Evolutionary conservation across 192 early-diverging fungal genomes (phyloP).

Genomic region (Rhizophagus clarus): DNA sequence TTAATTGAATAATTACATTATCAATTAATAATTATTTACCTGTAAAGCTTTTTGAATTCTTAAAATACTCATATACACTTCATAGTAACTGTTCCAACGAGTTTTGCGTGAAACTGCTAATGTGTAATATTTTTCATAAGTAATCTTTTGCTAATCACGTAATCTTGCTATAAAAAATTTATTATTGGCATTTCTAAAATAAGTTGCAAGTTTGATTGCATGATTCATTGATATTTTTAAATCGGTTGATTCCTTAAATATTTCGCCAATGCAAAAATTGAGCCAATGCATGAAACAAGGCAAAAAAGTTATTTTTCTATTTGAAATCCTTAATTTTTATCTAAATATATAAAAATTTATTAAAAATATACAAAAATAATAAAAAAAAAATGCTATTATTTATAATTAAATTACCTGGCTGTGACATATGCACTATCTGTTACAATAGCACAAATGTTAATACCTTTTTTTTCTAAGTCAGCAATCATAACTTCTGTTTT

Average conservation of each 20-base stretch:
- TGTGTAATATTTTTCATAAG: not conserved
- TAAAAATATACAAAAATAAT: not conserved
- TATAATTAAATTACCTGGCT: not conserved
- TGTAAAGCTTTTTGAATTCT: conserved; percentile 2
- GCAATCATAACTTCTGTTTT: not conserved
- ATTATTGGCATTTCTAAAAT: not conserved
- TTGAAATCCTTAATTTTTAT: not conserved
- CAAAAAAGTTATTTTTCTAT: not conserved
- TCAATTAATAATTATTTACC: not conserved
- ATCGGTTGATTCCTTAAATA: conserved; percentile 14
- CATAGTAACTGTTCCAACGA: not conserved
- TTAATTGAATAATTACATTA: too few relatives aligned
- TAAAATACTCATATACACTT: not conserved
- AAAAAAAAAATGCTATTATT: not conserved
- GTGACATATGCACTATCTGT: conserved; percentile 18
- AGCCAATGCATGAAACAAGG: not conserved
- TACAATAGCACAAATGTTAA: not conserved
- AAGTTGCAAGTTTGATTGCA: not conserved
- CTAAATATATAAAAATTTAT: not conserved
- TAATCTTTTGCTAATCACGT: not conserved
- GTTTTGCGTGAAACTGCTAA: not conserved
- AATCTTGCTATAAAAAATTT: conserved; percentile 16
- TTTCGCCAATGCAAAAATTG: conserved; percentile 1
- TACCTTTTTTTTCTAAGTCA: not conserved
- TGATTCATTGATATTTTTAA: not conserved